phyloP scores from a whole-genome alignment of 345 rosid species.

The Gossypium turneri region DNA sequence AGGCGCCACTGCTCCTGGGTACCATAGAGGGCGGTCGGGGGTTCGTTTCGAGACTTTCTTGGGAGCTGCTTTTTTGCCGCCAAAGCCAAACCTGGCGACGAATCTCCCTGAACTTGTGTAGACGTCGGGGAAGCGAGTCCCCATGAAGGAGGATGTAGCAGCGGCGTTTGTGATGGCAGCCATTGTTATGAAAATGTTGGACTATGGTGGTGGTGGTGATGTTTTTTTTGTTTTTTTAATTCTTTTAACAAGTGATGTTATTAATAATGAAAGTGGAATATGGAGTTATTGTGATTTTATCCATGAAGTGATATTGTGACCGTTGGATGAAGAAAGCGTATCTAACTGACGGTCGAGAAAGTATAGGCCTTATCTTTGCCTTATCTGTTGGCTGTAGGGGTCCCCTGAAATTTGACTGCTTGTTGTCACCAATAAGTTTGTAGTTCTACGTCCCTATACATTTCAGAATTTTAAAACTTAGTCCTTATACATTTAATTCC shows the following conservation, averaged over 20 bases:
- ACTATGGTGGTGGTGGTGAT: neutral
- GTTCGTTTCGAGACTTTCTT: slow-evolving; percentile 33
- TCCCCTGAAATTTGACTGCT: neutral
- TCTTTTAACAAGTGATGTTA: neutral
- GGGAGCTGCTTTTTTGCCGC: slow-evolving; percentile 32
- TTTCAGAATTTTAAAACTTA: too few species aligned
- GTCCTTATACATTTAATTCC: too few species aligned
- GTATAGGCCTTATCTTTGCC: slow-evolving; percentile 48
- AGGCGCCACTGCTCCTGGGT: slow-evolving; percentile 63
- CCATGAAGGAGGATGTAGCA: slow-evolving; percentile 56
- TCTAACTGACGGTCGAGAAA: slow-evolving; percentile 59
- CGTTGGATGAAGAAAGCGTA: slow-evolving; percentile 56
- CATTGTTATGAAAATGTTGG: slow-evolving; percentile 23
- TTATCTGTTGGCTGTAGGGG: slow-evolving; percentile 50
- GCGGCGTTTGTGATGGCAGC: slow-evolving; percentile 55
- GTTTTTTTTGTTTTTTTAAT: neutral
- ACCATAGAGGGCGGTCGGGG: slow-evolving; percentile 59
- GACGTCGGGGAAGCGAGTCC: slow-evolving; percentile 46
- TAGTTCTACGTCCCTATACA: too few species aligned
- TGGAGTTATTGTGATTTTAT: slow-evolving; percentile 16
- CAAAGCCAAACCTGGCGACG: slow-evolving; percentile 57
- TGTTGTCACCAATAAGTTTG: neutral
- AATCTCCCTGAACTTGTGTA: slow-evolving; percentile 37
- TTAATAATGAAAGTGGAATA: slow-evolving; percentile 1
- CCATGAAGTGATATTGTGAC: slow-evolving; percentile 15